Conservation (phyloP, 352 stramenopile genomes). For the Pythium aphanidermatum region DNA sequence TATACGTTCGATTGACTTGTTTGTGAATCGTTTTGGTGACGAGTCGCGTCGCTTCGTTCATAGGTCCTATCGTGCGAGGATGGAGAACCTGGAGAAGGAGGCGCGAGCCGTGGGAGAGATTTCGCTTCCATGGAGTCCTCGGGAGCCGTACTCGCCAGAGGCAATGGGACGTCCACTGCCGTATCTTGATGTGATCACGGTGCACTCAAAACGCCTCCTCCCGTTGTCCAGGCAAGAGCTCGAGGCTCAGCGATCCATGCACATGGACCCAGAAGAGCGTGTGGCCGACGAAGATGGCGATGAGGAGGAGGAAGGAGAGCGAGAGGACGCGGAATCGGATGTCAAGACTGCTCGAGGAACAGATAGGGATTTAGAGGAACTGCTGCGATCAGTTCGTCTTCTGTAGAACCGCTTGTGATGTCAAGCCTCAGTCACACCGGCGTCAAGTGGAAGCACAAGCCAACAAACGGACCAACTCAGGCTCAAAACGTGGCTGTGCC, state of each 20-base stretch:
- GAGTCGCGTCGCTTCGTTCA: too few species aligned
- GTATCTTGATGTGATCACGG: slow-evolving; percentile 57
- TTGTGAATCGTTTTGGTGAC: too few species aligned
- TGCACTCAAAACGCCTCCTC: slow-evolving; percentile 55
- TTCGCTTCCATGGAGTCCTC: not conserved
- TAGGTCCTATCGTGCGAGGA: too few species aligned
- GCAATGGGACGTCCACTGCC: slow-evolving; percentile 25
- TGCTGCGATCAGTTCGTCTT: slow-evolving; percentile 28
- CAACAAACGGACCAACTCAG: not conserved
- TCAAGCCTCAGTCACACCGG: slow-evolving; percentile 56
- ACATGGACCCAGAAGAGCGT: not conserved
- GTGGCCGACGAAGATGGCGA: not conserved
- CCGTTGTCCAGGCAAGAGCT: slow-evolving; percentile 29
- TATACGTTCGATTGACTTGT: too few species aligned
- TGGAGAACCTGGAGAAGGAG: too few species aligned
- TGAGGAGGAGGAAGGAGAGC: slow-evolving; percentile 2
- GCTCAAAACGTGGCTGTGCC: slow-evolving; percentile 18
- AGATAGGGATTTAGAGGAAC: slow-evolving; percentile 23
- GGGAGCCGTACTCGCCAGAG: slow-evolving; percentile 12
- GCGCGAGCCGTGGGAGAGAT: not conserved
- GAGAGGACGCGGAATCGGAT: not conserved
- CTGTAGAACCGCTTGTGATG: slow-evolving; percentile 58
- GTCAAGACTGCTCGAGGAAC: not conserved
- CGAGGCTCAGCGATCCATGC: slow-evolving; percentile 7
- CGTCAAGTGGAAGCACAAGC: slow-evolving; percentile 18